Percentiles rank a stretch among this genome's conserved stretches.
These are phyloP conservation scores for Colletotrichum cereale DNA, from an alignment of 2,329 filamentous ascomycete species.

Conservation along the genomic window DNA sequence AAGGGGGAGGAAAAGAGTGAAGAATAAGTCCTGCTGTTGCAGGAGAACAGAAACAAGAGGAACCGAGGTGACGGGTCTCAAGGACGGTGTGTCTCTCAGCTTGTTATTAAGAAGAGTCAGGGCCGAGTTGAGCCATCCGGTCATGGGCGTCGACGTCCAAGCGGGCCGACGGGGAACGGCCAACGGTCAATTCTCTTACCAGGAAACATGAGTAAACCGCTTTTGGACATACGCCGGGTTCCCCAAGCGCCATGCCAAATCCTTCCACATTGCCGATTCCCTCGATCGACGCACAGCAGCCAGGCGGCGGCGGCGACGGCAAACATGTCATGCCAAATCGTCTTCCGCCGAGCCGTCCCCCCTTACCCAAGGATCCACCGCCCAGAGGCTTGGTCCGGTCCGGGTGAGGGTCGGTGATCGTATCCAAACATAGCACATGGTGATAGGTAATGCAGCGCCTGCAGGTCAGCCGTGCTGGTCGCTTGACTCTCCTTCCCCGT, in stretches of 20 bases:
- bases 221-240: conserved; percentile 22
- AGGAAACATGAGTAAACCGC: conserved; percentile 32
- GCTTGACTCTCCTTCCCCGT: conserved; percentile 27
- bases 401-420: conserved; percentile 8
- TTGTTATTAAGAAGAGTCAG: conserved; percentile 39
- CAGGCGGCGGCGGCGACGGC: conserved; percentile 25
- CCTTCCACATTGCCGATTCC: neutral
- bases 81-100: conserved; percentile 29
- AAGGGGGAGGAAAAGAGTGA: conserved; percentile 20
- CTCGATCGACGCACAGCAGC: conserved; percentile 18
- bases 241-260: conserved; percentile 32
- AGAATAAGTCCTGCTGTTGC: conserved; percentile 27
- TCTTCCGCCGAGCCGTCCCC: neutral
- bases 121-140: conserved; percentile 34
- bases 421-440: conserved; percentile 20
- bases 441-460: conserved; percentile 13
- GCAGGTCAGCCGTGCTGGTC: conserved; percentile 9
- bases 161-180: conserved; percentile 36
- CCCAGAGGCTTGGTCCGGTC: conserved; percentile 34
- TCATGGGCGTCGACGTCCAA: conserved; percentile 30
- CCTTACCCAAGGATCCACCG: conserved; percentile 5
- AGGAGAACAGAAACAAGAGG: conserved; percentile 27
- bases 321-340: conserved; percentile 34
- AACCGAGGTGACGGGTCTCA: conserved; percentile 21
- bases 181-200: conserved; percentile 33